A percentile compares a stretch with the other conserved stretches of the same genome.
These are phyloP conservation scores for Wickerhamiella sergipiensis DNA, from an alignment of 805 yeast species.

Conservation along the genomic window DNA sequence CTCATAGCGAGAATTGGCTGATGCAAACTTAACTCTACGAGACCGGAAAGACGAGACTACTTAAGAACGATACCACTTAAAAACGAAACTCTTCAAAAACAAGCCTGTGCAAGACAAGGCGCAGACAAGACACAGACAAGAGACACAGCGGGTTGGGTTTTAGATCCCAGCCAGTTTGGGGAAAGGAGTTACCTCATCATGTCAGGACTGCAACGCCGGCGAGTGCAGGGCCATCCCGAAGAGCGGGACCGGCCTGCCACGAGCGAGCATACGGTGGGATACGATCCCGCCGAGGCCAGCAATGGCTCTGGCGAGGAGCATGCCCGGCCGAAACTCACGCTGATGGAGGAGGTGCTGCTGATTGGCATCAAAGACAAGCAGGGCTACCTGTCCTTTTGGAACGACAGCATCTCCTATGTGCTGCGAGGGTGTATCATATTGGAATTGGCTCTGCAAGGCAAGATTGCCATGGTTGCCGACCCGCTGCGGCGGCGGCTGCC, in stretches of 20 bases:
- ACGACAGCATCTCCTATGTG: conserved; percentile 92
- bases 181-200: conserved; percentile 5
- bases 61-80: too few species aligned
- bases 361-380: conserved; percentile 92
- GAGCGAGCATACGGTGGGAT: conserved; percentile 23
- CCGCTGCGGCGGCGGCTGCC: conserved; percentile 85
- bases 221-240: conserved; percentile 10
- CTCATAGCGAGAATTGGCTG: too few species aligned
- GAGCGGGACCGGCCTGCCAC: conserved; percentile 7
- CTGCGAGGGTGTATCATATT: conserved; percentile 85
- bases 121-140: too few species aligned
- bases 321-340: conserved; percentile 56
- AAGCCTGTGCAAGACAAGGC: too few species aligned
- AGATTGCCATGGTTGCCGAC: conserved; percentile 79
- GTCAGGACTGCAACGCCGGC: conserved; percentile 19
- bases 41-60: too few species aligned
- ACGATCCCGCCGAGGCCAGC: conserved; percentile 53
- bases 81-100: too few species aligned
- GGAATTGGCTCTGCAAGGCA: conserved; percentile 84
- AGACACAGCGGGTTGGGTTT: too few species aligned
- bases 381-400: conserved; percentile 95
- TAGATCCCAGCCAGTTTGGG: not conserved
- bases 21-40: too few species aligned
- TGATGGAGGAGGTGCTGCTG: conserved; percentile 92
- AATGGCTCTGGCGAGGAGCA: conserved; percentile 32